Conservation (phyloP, 768 basidiomycete species). For the Leucosporidium yakuticum region DNA sequence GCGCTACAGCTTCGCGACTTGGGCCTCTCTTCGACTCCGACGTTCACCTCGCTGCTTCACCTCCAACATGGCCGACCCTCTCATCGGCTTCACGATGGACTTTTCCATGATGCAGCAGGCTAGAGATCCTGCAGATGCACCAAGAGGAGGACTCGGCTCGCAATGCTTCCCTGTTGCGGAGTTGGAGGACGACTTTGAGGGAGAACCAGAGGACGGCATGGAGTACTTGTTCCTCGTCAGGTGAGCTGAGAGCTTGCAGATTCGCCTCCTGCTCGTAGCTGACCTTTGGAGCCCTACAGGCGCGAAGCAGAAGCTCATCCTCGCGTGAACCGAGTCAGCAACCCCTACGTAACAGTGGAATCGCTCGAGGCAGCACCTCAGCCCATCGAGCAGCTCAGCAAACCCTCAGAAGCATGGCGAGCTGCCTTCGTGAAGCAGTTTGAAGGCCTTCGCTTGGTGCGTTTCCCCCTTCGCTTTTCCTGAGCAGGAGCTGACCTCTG, state of each 20-base stretch:
- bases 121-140: slow-evolving; percentile 15
- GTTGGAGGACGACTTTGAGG: slow-evolving; percentile 41
- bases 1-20: too few relatives aligned
- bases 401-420: slow-evolving; percentile 26
- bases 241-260: not conserved
- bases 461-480: not conserved
- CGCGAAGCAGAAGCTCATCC: slow-evolving; percentile 32
- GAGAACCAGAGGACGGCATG: slow-evolving; percentile 42
- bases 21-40: too few relatives aligned
- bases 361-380: not conserved
- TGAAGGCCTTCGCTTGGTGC: slow-evolving; percentile 10
- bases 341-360: slow-evolving; percentile 18
- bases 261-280: not conserved
- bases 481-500: not conserved
- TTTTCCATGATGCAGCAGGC: slow-evolving; percentile 1
- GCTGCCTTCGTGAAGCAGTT: slow-evolving; percentile 26
- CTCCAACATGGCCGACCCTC: slow-evolving; percentile 14
- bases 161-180: slow-evolving; percentile 44
- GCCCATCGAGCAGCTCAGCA: not conserved
- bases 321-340: slow-evolving; percentile 14
- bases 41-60: too few relatives aligned
- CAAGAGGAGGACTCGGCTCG: slow-evolving; percentile 34
- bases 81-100: slow-evolving; percentile 17
- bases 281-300: not conserved
- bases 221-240: slow-evolving; percentile 41